Conservation (phyloP, 2,329 filamentous ascomycete genomes). For the Lachnellula occidentalis region DNA sequence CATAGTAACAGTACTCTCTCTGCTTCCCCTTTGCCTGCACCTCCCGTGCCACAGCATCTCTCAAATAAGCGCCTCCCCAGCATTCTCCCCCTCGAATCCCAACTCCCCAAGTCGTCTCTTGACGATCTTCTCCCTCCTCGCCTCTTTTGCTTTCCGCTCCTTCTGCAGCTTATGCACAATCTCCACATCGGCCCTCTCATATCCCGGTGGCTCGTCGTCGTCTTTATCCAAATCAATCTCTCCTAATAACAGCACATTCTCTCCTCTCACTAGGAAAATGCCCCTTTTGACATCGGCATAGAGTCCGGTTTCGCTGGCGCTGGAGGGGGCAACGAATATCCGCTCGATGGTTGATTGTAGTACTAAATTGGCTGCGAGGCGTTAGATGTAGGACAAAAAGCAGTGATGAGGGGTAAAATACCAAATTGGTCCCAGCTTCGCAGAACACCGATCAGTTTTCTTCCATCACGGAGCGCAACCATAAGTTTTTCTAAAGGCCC, state of each 20-base stretch:
- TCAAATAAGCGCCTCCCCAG: conserved; percentile 68
- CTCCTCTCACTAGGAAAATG: conserved; percentile 86
- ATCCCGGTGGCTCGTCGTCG: conserved; percentile 72
- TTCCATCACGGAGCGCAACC: conserved; percentile 83
- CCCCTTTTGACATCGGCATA: conserved; percentile 84
- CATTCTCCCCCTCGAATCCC: conserved; percentile 84
- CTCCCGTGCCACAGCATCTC: conserved; percentile 1
- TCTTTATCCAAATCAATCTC: conserved; percentile 97
- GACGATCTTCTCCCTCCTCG: conserved; percentile 66
- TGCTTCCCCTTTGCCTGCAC: not conserved
- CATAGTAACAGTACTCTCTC: conserved; percentile 21
- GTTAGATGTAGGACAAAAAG: conserved; percentile 1
- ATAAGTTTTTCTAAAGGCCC: conserved; percentile 79
- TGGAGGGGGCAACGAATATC: conserved; percentile 55
- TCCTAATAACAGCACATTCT: conserved; percentile 92
- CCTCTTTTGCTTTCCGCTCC: conserved; percentile 63
- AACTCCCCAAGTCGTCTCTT: conserved; percentile 66
- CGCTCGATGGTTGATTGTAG: conserved; percentile 90
- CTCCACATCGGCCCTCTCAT: conserved; percentile 58
- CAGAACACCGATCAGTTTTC: conserved; percentile 88
- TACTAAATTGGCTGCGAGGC: conserved; percentile 74
- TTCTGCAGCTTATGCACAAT: conserved; percentile 69
- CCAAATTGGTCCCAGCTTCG: conserved; percentile 98
- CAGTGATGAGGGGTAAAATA: conserved; percentile 40
- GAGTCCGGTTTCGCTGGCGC: conserved; percentile 42